phyloP scores from a whole-genome alignment of 352 stramenopile genomes.

The Globisporangium rhizosaccharum region DNA sequence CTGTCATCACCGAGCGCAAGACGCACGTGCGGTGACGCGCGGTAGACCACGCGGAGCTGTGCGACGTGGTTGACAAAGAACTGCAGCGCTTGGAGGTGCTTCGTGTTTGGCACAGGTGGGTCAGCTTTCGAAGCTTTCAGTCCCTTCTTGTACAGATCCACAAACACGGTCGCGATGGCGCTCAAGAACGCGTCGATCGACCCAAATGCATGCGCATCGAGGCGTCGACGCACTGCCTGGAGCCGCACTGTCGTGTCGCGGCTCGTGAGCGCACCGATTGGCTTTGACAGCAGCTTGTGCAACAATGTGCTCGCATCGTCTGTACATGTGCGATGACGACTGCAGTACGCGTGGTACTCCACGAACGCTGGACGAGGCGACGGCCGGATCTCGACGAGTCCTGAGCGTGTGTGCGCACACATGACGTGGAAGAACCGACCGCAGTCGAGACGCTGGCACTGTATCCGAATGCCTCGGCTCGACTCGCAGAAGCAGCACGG shows the following conservation, averaged over 20 bases:
- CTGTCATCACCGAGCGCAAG: constrained; percentile 38
- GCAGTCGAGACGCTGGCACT: constrained; percentile 53
- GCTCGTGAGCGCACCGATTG: constrained; percentile 38
- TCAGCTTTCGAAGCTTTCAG: constrained; percentile 38
- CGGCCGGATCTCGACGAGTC: constrained; percentile 25
- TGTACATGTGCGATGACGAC: constrained; percentile 39
- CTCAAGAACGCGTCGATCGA: constrained; percentile 33
- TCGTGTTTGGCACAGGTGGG: constrained; percentile 45
- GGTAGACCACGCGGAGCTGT: constrained; percentile 59
- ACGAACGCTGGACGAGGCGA: constrained; percentile 18
- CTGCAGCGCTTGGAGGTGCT: constrained; percentile 64
- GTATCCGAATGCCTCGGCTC: constrained; percentile 34
- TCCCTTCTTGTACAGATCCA: constrained; percentile 50
- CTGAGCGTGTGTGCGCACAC: constrained; percentile 37
- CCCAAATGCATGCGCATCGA: constrained; percentile 28
- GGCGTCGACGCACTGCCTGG: constrained; percentile 32
- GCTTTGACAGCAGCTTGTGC: constrained; percentile 48
- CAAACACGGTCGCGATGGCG: constrained; percentile 36
- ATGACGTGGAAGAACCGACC: constrained; percentile 56
- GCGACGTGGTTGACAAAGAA: constrained; percentile 61
- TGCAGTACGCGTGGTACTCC: constrained; percentile 61
- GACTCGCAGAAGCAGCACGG: constrained; percentile 52
- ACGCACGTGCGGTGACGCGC: constrained; percentile 8
- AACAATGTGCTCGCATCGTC: constrained; percentile 39
- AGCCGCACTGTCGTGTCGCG: constrained; percentile 51